phyloP scores from a whole-genome alignment of 1,139 yeast genomes.

The Saccharomyces hybrid region DNA sequence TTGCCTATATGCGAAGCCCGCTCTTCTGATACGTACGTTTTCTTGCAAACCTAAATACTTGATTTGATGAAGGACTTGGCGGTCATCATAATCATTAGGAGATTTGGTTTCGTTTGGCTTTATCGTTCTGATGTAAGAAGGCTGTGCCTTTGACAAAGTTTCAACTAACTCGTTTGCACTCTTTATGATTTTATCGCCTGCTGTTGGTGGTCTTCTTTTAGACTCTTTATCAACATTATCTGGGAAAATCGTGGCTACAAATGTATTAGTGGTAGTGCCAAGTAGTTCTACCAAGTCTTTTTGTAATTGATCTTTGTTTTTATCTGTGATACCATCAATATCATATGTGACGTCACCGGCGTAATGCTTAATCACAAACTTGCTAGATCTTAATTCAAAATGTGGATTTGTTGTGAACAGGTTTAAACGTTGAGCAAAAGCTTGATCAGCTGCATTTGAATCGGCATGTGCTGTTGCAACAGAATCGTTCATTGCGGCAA shows the following conservation, averaged over 20 bases:
- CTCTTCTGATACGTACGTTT: conserved; percentile 94
- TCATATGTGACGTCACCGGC: conserved; percentile 98
- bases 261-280: conserved; percentile 61
- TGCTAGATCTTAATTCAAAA: conserved; percentile 81
- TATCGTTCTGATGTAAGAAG: conserved; percentile 94
- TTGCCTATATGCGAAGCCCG: conserved; percentile 97
- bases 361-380: conserved; percentile 88
- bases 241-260: conserved; percentile 68
- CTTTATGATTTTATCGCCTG: conserved; percentile 86
- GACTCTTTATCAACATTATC: conserved; percentile 62
- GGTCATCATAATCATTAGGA: conserved; percentile 84
- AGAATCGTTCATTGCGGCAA: conserved; percentile 94
- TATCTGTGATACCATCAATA: conserved; percentile 86
- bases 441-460: conserved; percentile 92
- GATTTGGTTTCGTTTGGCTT: conserved; percentile 93
- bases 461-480: conserved; percentile 99
- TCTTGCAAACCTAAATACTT: conserved; percentile 94
- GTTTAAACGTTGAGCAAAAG: conserved; percentile 85
- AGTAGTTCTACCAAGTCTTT: conserved; percentile 79
- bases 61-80: conserved; percentile 89
- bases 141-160: conserved; percentile 81
- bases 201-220: conserved; percentile 90
- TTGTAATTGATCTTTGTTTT: conserved; percentile 89
- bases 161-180: conserved; percentile 89
- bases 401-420: conserved; percentile 78